A percentile compares a stretch with the other conserved stretches of the same genome.
phyloP scores from a whole-genome alignment of 2,329 filamentous ascomycete species.

The Grosmannia penicillata region DNA sequence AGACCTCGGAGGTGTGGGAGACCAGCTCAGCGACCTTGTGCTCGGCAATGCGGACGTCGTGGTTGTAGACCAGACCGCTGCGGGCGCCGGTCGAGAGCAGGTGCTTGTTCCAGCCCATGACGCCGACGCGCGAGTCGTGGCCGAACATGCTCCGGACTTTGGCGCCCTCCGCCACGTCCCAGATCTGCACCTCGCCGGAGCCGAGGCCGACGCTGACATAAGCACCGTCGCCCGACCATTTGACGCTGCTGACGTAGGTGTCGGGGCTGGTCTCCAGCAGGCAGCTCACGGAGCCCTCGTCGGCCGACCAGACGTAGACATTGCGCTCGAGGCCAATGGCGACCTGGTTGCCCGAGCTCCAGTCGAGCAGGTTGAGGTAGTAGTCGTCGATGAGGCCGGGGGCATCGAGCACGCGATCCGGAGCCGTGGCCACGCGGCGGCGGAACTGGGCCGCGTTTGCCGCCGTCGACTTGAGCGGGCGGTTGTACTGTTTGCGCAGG shows the following conservation, averaged over 20 bases:
- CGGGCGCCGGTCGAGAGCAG: conserved; percentile 88
- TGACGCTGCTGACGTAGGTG: conserved; percentile 95
- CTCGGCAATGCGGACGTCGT: conserved; percentile 92
- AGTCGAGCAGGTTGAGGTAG: conserved; percentile 96
- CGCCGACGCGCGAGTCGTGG: conserved; percentile 88
- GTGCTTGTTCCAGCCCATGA: conserved; percentile 99
- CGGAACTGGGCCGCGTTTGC: conserved; percentile 71
- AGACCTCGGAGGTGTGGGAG: conserved; percentile 95
- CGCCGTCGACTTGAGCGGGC: conserved; percentile 68
- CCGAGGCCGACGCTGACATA: conserved; percentile 93
- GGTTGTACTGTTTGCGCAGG: conserved; percentile 93
- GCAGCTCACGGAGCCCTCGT: conserved; percentile 76
- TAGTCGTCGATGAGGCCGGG: conserved; percentile 96
- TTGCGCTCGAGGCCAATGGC: conserved; percentile 93
- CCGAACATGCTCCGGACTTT: conserved; percentile 99
- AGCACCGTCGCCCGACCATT: conserved; percentile 94
- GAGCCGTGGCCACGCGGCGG: conserved; percentile 82
- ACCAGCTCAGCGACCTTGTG: conserved; percentile 97
- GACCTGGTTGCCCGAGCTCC: conserved; percentile 95
- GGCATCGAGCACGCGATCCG: conserved; percentile 90
- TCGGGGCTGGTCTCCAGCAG: conserved; percentile 78
- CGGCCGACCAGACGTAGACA: conserved; percentile 97
- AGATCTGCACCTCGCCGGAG: conserved; percentile 95
- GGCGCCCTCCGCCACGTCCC: conserved; percentile 87
- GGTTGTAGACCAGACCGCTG: conserved; percentile 92